A percentile compares a stretch with the other conserved stretches of the same genome.
These are phyloP conservation scores for Scedosporium aurantiacum DNA, from an alignment of 2,329 filamentous ascomycete genomes.

Conservation along the genomic window DNA sequence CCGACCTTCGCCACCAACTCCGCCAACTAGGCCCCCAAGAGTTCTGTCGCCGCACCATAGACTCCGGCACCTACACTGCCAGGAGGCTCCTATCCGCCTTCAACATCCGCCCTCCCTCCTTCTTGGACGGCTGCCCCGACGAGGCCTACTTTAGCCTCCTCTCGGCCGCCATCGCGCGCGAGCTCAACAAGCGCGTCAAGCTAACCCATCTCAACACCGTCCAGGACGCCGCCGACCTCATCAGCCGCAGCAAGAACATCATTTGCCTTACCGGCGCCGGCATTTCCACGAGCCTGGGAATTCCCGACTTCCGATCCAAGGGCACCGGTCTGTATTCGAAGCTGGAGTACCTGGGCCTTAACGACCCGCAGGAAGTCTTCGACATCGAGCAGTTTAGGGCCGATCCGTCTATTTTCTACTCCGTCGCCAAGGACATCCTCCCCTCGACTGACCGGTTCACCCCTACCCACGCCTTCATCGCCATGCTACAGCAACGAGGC, in stretches of 20 bases:
- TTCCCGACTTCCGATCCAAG: slow-evolving; percentile 93
- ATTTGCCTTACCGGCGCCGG: slow-evolving; percentile 91
- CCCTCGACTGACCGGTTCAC: slow-evolving; percentile 71
- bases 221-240: slow-evolving; percentile 72
- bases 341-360: slow-evolving; percentile 63
- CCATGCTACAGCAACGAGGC: slow-evolving; percentile 72
- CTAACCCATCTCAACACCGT: slow-evolving; percentile 71
- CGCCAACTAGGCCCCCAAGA: slow-evolving; percentile 65
- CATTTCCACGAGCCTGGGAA: slow-evolving; percentile 92
- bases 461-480: slow-evolving; percentile 89
- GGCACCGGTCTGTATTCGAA: slow-evolving; percentile 85
- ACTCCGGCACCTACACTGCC: slow-evolving; percentile 57
- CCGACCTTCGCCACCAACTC: slow-evolving; percentile 57
- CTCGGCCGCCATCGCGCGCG: slow-evolving; percentile 65
- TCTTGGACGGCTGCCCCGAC: slow-evolving; percentile 58
- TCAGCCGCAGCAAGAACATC: slow-evolving; percentile 69
- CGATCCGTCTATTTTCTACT: slow-evolving; percentile 84
- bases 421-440: slow-evolving; percentile 80
- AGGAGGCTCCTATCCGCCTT: slow-evolving; percentile 83
- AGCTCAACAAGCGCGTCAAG: slow-evolving; percentile 73
- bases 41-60: slow-evolving; percentile 65
- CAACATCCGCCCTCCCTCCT: slow-evolving; percentile 60
- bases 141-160: slow-evolving; percentile 66
- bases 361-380: slow-evolving; percentile 90
- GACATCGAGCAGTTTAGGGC: slow-evolving; percentile 79